These are phyloP conservation scores for Fusarium azukiicola DNA, from an alignment of 2,329 filamentous ascomycete genomes.

Conservation along the genomic window DNA sequence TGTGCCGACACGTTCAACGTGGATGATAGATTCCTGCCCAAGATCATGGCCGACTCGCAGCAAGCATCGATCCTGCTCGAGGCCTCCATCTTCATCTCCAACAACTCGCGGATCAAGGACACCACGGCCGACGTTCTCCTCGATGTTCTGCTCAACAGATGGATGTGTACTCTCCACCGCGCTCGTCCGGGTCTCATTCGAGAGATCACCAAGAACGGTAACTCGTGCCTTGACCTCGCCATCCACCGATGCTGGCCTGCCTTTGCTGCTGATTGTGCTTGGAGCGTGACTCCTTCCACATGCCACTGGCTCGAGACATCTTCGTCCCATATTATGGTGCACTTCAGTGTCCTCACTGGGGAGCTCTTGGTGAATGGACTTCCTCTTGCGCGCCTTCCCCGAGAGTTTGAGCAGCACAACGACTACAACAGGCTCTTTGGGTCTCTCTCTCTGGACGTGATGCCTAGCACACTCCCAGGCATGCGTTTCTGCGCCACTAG, in stretches of 20 bases:
- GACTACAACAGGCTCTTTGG: constrained; percentile 47
- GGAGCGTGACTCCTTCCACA: constrained; percentile 20
- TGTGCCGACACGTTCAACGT: constrained; percentile 45
- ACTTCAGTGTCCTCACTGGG: constrained; percentile 43
- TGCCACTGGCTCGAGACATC: constrained; percentile 41
- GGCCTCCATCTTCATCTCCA: constrained; percentile 30
- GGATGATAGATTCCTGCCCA: neutral
- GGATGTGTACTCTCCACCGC: constrained; percentile 32
- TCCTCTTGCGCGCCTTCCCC: constrained; percentile 36
- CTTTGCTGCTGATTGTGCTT: constrained; percentile 17
- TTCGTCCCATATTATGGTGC: neutral
- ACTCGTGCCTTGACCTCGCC: constrained; percentile 37
- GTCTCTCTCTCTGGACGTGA: constrained; percentile 35
- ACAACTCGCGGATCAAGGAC: neutral
- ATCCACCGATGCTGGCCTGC: constrained; percentile 43
- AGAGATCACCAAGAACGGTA: neutral
- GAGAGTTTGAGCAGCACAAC: constrained; percentile 5
- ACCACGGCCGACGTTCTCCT: neutral
- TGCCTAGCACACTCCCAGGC: constrained; percentile 41
- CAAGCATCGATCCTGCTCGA: constrained; percentile 43
- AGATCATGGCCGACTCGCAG: constrained; percentile 20
- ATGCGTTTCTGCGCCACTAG: constrained; percentile 67
- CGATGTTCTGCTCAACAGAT: constrained; percentile 33
- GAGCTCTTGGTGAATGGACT: constrained; percentile 33
- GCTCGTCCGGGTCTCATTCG: neutral